A percentile compares a stretch with the other conserved stretches of the same genome.
Conservation (phyloP, 176 grass and related monocot genomes). For the Carex littledalei region DNA sequence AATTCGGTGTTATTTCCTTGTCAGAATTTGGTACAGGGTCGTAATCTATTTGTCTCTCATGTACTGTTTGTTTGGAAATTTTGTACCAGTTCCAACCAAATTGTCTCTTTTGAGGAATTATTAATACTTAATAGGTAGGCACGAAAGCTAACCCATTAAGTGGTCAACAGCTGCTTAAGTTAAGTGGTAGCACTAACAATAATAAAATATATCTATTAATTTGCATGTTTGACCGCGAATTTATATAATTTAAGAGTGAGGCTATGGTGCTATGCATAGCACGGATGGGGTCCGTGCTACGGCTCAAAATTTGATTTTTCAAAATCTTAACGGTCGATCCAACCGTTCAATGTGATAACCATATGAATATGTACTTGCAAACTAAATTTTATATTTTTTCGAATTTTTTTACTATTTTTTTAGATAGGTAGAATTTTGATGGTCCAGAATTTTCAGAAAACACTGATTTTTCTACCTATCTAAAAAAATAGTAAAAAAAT, state of each 20-base stretch:
- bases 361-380: no score
- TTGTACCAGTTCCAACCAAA: conserved; percentile 21
- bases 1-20: conserved; percentile 4
- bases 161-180: not conserved
- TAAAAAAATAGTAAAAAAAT: no score
- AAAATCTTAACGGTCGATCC: no score
- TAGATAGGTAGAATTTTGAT: no score
- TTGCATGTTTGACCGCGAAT: not conserved
- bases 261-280: no score
- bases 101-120: not conserved
- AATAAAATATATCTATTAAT: conserved; percentile 1
- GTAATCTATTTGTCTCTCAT: conserved; percentile 1
- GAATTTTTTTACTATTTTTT: no score
- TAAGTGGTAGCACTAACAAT: not conserved
- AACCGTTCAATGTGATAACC: no score
- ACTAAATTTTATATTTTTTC: no score
- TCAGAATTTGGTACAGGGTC: conserved; percentile 21
- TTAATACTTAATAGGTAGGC: not conserved
- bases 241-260: not conserved
- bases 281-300: no score
- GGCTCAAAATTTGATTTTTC: no score
- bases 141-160: not conserved
- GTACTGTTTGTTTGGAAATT: conserved; percentile 10
- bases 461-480: no score
- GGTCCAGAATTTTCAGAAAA: no score